Evolutionary conservation across 495 filamentous ascomycete genomes (phyloP), one percentile per base, ranked within the genome.

Genomic region (Massariosphaeria phaeospora): DNA sequence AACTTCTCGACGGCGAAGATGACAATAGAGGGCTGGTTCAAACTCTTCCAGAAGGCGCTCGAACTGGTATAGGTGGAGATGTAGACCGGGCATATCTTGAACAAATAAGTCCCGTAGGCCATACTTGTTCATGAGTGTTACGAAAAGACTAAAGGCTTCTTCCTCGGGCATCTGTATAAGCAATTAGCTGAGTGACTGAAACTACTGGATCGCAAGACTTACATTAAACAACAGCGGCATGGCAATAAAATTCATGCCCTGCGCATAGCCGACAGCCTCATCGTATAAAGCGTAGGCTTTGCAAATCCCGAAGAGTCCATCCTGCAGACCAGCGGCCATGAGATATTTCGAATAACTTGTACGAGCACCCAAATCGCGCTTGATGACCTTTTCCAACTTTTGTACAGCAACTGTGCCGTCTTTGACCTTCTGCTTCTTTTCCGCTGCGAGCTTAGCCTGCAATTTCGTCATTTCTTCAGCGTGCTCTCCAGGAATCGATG

Each of bases 171-270:
- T 96, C 87, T 91, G 56, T 27, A 38, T 10, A 31, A 8, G 4
- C 1, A 17, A 49, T 48, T 27, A 44, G 54, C 26, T 36, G 17
- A 13, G 26, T 13, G 5, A 15, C 10, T 40, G 33, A 1, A 48
- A 34, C 26, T 10, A 12, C 10, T 23, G 23, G 11, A 12, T 42
- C 3, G 23, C 11, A 4, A 13, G 18, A 69, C 84, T 79, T 73
- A 89, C 87, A 66, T 96, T 97, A 70, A 99, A 95, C 4, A 99
- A 76, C 26, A 99, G 69, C n/a, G 94, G 93, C 86, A 96, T 97
- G 15, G 85, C 86, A 46, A 99, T 82, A 65, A 99, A 99, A 57
- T 96, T 99, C 86, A 99, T 97, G 55, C 93, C 93, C 67, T 99
- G 93, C 5, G 93, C 93, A 72, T 99, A 99, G 13, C 93, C 91